Conservation (phyloP, 2,329 filamentous ascomycete species). For the Botrytis sinoallii region DNA sequence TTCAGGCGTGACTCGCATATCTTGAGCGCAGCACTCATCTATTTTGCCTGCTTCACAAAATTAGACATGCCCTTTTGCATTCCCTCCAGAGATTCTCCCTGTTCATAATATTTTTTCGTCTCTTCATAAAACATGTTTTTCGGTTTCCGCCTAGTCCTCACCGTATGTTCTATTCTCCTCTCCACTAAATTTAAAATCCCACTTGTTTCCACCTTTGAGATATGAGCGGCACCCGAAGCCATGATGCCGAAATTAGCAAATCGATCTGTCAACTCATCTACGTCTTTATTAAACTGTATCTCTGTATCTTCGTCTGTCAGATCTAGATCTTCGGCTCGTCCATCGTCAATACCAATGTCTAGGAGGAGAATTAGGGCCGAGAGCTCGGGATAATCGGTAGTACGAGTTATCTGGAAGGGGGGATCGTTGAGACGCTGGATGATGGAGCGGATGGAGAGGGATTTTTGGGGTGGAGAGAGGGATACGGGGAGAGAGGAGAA, state of each 20-base stretch:
- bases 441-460: conserved; percentile 42
- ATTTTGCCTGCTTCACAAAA: conserved; percentile 27
- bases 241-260: conserved; percentile 65
- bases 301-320: conserved; percentile 38
- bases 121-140: conserved; percentile 57
- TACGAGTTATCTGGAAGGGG: conserved; percentile 51
- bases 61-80: conserved; percentile 32
- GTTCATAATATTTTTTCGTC: conserved; percentile 17
- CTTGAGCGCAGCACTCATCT: background rate
- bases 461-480: conserved; percentile 42
- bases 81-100: conserved; percentile 40
- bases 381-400: conserved; percentile 68
- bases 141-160: conserved; percentile 67
- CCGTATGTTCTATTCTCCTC: conserved; percentile 66
- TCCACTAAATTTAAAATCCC: conserved; percentile 70
- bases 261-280: conserved; percentile 63
- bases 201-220: conserved; percentile 74
- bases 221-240: conserved; percentile 69
- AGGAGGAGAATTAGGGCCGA: conserved; percentile 64
- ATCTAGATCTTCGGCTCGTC: conserved; percentile 38
- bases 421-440: conserved; percentile 46
- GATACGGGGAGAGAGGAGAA: conserved; percentile 49
- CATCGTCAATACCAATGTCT: conserved; percentile 72
- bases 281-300: conserved; percentile 62
- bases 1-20: background rate